phyloP scores from a whole-genome alignment of 306 rosid species.

The Trichosanthes cucumerina region DNA sequence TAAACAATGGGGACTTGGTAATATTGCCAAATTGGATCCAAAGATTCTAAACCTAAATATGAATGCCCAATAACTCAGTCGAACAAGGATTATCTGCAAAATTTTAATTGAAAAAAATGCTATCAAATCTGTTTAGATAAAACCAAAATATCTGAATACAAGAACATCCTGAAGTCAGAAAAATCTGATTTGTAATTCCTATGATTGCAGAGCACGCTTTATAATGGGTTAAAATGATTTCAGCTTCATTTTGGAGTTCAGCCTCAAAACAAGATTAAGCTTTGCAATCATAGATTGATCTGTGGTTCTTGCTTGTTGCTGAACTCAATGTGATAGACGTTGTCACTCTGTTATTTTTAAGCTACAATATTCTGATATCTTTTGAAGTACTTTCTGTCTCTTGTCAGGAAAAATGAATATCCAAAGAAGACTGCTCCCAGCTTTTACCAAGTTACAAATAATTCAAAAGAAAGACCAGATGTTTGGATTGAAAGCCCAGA shows the following conservation, averaged over 20 bases:
- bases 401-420: slow-evolving; percentile 67
- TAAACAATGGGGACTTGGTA: neutral
- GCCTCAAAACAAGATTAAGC: neutral
- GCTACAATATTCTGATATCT: slow-evolving; percentile 1
- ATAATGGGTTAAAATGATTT: neutral
- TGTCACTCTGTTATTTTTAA: neutral
- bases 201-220: neutral
- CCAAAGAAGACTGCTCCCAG: slow-evolving; percentile 73
- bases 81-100: neutral
- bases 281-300: neutral
- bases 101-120: neutral
- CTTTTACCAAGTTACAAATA: slow-evolving; percentile 81
- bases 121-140: neutral
- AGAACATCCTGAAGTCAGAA: neutral
- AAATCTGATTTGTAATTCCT: neutral
- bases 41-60: neutral
- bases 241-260: neutral
- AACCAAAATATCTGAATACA: neutral
- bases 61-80: neutral
- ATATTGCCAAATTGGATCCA: neutral
- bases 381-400: slow-evolving; percentile 11
- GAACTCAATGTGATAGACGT: neutral
- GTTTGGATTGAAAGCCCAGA: slow-evolving; percentile 97
- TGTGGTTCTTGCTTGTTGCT: neutral
- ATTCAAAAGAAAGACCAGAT: slow-evolving; percentile 95